Percentiles rank a stretch among this genome's conserved stretches.
phyloP scores from a whole-genome alignment of 2,329 filamentous ascomycete genomes.

The Cytospora leucostoma region DNA sequence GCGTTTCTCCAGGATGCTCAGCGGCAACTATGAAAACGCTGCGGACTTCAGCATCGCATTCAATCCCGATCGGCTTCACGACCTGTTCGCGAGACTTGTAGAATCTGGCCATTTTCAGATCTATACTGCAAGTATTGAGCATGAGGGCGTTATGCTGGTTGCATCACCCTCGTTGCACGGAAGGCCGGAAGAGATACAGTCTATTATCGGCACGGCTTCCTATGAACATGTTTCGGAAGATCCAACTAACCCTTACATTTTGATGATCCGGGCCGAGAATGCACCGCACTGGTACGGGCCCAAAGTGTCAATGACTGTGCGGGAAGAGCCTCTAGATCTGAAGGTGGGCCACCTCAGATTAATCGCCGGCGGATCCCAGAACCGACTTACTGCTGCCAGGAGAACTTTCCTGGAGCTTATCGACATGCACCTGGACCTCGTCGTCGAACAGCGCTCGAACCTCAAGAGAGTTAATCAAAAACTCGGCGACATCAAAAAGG shows the following conservation, averaged over 20 bases:
- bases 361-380: slow-evolving; percentile 83
- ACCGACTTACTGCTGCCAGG: slow-evolving; percentile 76
- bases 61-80: slow-evolving; percentile 64
- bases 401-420: slow-evolving; percentile 75
- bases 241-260: slow-evolving; percentile 75
- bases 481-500: slow-evolving; percentile 91
- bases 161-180: slow-evolving; percentile 78
- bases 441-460: slow-evolving; percentile 91
- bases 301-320: slow-evolving; percentile 68
- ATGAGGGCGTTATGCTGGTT: slow-evolving; percentile 78
- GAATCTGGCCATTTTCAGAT: slow-evolving; percentile 87
- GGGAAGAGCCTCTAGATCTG: slow-evolving; percentile 80
- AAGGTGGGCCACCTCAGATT: slow-evolving; percentile 84
- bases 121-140: slow-evolving; percentile 67
- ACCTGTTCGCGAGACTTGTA: slow-evolving; percentile 78
- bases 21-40: slow-evolving; percentile 92
- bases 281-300: slow-evolving; percentile 80
- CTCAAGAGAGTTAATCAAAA: slow-evolving; percentile 88
- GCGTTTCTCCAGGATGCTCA: slow-evolving; percentile 87
- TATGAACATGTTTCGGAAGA: slow-evolving; percentile 66
- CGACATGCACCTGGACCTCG: slow-evolving; percentile 81
- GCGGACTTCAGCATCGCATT: slow-evolving; percentile 91
- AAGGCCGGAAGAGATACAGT: slow-evolving; percentile 78
- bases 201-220: slow-evolving; percentile 73
- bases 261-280: slow-evolving; percentile 82